Evolutionary conservation across 495 filamentous ascomycete species (phyloP).

Genomic region (Chaetomium fimeti): DNA sequence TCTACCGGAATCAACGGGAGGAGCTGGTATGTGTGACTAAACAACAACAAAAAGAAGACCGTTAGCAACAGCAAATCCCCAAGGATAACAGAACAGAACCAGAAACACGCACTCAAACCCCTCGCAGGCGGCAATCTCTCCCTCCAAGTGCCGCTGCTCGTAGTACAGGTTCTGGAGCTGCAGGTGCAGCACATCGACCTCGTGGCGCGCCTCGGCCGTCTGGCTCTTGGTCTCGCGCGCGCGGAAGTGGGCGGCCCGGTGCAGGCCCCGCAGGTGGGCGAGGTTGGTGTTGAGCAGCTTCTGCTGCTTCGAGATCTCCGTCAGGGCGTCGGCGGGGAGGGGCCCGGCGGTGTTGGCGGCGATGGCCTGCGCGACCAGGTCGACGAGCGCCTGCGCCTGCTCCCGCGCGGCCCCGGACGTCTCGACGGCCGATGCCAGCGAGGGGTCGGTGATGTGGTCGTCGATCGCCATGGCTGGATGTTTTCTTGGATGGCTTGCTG

Average conservation of each 20-base stretch:
- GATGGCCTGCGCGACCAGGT: constrained; percentile 53
- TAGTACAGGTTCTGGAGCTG: constrained; percentile 96
- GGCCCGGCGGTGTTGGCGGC: constrained; percentile 30
- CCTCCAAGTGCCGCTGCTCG: constrained; percentile 84
- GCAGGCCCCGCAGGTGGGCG: constrained; percentile 75
- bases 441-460: constrained; percentile 67
- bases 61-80: neutral
- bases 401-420: constrained; percentile 66
- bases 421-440: constrained; percentile 67
- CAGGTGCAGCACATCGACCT: constrained; percentile 88
- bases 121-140: constrained; percentile 88
- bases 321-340: constrained; percentile 50
- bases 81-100: neutral
- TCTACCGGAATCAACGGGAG: constrained; percentile 81
- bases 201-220: constrained; percentile 82
- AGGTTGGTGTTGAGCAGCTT: constrained; percentile 77
- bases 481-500: neutral
- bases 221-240: constrained; percentile 82
- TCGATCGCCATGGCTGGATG: constrained; percentile 45
- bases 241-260: constrained; percentile 74
- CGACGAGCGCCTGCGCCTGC: constrained; percentile 68
- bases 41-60: neutral
- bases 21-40: constrained; percentile 80
- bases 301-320: constrained; percentile 70
- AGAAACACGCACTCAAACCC: constrained; percentile 74